Evolutionary conservation across 192 early-diverging fungal genomes (phyloP), one percentile per base, ranked within the genome.

Genomic region (Lobosporangium transversale): DNA sequence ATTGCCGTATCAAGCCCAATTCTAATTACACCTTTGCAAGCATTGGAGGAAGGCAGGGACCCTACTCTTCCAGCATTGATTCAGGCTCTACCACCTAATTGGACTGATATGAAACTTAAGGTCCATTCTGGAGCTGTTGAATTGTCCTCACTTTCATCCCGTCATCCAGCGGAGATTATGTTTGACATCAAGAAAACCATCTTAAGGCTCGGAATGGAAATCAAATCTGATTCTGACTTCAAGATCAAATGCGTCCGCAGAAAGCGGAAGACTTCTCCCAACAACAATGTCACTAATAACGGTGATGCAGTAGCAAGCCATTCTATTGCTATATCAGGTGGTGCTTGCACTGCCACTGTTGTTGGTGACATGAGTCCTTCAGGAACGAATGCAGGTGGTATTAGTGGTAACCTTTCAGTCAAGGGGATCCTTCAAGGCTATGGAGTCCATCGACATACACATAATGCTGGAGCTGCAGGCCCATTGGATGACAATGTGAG

Each of bases 121-220:
- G 83, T 87, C 23, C 89, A 92, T 57, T 89, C 90, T 44, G 92
- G 92, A 35, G 92, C 89, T 20, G 88, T 93, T 0, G 90, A 92
- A 44, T 80, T 89, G 18, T 83, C 86, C 36, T 90, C 90, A 8
- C 75, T 93, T 43, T 91, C 90, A 20, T 83, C 85, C 23, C 65
- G 86, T 30, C 74, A 86, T 23, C 92, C 92, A 1, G 84, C 86
- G 7, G 89, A 90, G 61, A 79, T 93, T 33, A 88, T 92, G 58
- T 83, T 81, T 31, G 84, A 89, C 10, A 85, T 93, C 33, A 88
- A 89, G 55, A 83, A 85, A 51, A 83, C 85, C 0, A 78, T 88
- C 10, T 35, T 74, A 17, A 40, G 59, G 14, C 79, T 89, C 70
- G 88, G 88, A 0, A 79, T 89, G 27, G 86, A 85, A 35, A 79